Evolutionary conservation across 2,329 filamentous ascomycete genomes (phyloP), one percentile per base, ranked within the genome.

Genomic region (Lojkania enalia): DNA sequence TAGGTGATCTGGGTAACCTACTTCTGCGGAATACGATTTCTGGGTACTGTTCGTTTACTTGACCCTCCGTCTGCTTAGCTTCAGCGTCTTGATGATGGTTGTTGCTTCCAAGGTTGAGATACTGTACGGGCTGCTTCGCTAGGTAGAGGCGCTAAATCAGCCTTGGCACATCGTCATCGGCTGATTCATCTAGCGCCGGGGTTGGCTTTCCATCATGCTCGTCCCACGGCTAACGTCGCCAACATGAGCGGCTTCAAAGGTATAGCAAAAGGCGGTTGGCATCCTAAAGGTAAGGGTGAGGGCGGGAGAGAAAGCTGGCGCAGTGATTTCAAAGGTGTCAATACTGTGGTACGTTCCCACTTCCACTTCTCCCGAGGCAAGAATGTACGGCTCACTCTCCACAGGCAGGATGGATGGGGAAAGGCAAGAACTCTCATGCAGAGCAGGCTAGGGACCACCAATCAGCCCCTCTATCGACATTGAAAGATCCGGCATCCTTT

Each of bases 401-500:
- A 54, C 52, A 83, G 80, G 77, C 78, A 50, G 79, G 78, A 55
- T 80, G 77, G 77, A 74, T 83, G 63, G 79, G 82, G 36, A 77
- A 80, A 65, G 73, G 78, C 43, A 75, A 79, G 44, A 60, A 71
- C 27, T 71, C 80, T 21, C 60, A 66, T 21, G 57, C 58, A 37
- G 58, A 55, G 38, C 57, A 55, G 23, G 60, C 65, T 20, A 53
- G 55, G 20, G 74, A 78, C 18, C 82, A 83, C 52, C 71, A 78
- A 40, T 78, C 81, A 5, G 76, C 77, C 13, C 90, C 90, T 1
- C 72, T 95, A 32, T 77, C 83, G 6, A 77, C 82, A 3, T 77
- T 96, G 20, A 84, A 83, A 64, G 90, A 96, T 63, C 90, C 89
- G 1, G 69, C 81, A 1, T 80, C 83, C 13, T 96, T 95, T 64